phyloP scores from a whole-genome alignment of 1,284 basidiomycete genomes.

The Tremellales sp. region DNA sequence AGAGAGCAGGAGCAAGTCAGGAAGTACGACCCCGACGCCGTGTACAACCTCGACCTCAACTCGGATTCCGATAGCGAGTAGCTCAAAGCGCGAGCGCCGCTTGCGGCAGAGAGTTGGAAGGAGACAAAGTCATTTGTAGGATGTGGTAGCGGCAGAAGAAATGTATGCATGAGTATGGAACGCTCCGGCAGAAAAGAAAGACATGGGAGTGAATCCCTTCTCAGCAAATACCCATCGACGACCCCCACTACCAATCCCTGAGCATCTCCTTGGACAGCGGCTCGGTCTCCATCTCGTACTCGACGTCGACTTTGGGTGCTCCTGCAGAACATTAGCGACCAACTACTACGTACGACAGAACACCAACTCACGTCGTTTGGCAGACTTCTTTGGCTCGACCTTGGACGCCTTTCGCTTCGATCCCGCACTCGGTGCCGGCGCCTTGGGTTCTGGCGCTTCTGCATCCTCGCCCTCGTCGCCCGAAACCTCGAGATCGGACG shows the following conservation, averaged over 20 bases:
- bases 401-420: constrained; percentile 45
- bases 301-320: constrained; percentile 82
- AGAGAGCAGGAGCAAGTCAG: constrained; percentile 6
- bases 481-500: constrained; percentile 44
- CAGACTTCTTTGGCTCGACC: constrained; percentile 57
- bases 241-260: constrained; percentile 50
- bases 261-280: constrained; percentile 53
- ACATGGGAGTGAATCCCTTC: no score
- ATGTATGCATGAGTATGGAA: neutral
- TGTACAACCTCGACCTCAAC: constrained; percentile 40
- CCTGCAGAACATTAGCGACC: constrained; percentile 47
- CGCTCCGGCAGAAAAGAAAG: neutral
- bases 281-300: constrained; percentile 91
- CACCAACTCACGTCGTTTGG: constrained; percentile 35
- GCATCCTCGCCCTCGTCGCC: constrained; percentile 35
- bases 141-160: no score
- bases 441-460: constrained; percentile 46
- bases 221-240: no score
- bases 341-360: constrained; percentile 26
- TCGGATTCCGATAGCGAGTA: constrained; percentile 35
- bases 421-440: constrained; percentile 30
- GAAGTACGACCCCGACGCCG: constrained; percentile 35
- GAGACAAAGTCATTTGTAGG: no score
- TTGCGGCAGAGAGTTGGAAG: no score
- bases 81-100: no score